Base-by-base conservation (phyloP, 306 rosid genomes). In the Luffa acutangula region DNA sequence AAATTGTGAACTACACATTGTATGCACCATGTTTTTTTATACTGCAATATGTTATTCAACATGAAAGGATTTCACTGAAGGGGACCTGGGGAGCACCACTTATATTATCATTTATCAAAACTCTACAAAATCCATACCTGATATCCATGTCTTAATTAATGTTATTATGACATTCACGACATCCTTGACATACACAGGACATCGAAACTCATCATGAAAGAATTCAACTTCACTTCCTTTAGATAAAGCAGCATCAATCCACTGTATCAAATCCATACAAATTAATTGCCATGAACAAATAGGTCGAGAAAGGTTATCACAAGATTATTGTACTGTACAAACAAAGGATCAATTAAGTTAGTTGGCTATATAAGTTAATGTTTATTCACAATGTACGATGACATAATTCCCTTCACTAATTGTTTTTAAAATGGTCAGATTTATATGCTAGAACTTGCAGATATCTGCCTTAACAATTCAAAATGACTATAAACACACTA, bases 161-260 rank as follows among this genome's bases (percentile, higher is more conserved):
- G 90, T 87, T 72, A 87, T 80, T 52, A 92, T 83, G 80, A 87
- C 58, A 75, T 83, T 69, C 57, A 92, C 89, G 3, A 92, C 92
- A 81, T 95, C 97, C 87, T 86, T 90, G 64, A 95, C 97, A 86
- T 87, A 92, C 58, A 92, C 86, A 14, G 97, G 98, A 83, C 97
- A 95, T 31, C 97, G 91, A 63, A 91, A 95, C 85, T 95, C 97
- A 34, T 95, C 96, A 42, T 91, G 90, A 80, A 92, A 95, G 87
- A 95, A 95, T 25, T 87, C 82, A 45, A 76, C 76, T 5, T 74
- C 60, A 73, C 72, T 91, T 80, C 97, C 89, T 88, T 91, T 86
- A 65, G 97, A 87, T 54, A 92, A 89, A 74, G 80, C 87, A 76
- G 87, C 78, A 80, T 95, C 97, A 78, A 91, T 88, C 98, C 97